Base-by-base conservation (phyloP, 2,329 filamentous ascomycete species). In the Trematosphaeria pertusa region DNA sequence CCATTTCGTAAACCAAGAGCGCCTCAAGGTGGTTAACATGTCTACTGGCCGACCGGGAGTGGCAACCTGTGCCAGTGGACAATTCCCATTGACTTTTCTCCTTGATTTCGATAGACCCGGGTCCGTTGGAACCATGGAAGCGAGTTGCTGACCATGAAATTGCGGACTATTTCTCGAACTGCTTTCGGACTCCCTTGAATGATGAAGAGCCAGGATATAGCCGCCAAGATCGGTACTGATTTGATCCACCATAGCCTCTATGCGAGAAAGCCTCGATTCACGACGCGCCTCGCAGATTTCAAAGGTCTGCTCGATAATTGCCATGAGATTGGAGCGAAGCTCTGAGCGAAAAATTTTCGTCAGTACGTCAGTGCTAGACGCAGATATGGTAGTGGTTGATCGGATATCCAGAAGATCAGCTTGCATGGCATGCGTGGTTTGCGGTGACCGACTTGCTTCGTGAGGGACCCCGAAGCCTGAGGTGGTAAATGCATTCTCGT, bases 151-250 rank as follows among this genome's bases (percentile, higher is more conserved):
- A n/a, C 24, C 24, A 7, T 7, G 24, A 28, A 28, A 28, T n/a
- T n/a, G n/a, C n/a, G n/a, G 24, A 28, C 7, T 28, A 8, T 28
- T 28, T 28, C 24, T 28, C 7, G 12, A 28, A 12, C 7, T 28
- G 8, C 24, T 28, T 12, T 7, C 7, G 24, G 12, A 12, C 7
- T 28, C 24, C 12, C 24, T 28, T 28, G 8, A 12, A 7, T 28
- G 24, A 28, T 28, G 7, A 12, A 12, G 8, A 8, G 24, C 24
- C 12, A 12, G 24, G 24, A 8, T 12, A 12, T 7, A 44, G 30
- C 14, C 20, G 34, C 37, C 32, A 37, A 24, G 18, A 19, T 19
- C 38, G 37, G 4, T 31, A 17, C 45, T 33, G 32, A 30, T 5
- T 14, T 21, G 38, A 12, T 42, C 19, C 12, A 32, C 15, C 15